phyloP scores from a whole-genome alignment of 2,329 filamentous ascomycete species.

The Aureobasidium sp. region DNA sequence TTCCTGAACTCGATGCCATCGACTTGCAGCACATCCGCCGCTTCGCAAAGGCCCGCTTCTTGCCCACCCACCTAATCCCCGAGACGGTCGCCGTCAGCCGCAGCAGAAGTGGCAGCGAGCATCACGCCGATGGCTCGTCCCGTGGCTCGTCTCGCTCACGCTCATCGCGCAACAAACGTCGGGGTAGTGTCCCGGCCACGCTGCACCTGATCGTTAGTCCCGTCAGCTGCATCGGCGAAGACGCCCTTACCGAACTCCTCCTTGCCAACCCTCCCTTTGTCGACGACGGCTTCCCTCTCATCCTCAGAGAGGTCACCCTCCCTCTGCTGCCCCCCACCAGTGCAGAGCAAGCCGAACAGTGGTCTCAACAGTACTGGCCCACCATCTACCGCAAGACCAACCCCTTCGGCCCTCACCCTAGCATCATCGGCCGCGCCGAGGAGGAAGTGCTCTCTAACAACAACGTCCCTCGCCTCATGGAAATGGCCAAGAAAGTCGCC shows the following conservation, averaged over 20 bases:
- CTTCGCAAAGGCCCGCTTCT: constrained; percentile 56
- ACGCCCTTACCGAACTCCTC: constrained; percentile 44
- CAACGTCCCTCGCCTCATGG: constrained; percentile 54
- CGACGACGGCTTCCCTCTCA: constrained; percentile 37
- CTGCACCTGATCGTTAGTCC: constrained; percentile 49
- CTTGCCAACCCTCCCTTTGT: constrained; percentile 34
- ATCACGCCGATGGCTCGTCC: constrained; percentile 9
- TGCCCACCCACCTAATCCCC: constrained; percentile 22
- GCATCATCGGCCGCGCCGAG: constrained; percentile 62
- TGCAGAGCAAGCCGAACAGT: constrained; percentile 64
- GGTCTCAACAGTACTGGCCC: constrained; percentile 75
- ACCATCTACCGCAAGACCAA: constrained; percentile 82
- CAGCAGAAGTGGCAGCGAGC: constrained; percentile 15
- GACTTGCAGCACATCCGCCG: constrained; percentile 59
- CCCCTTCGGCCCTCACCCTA: constrained; percentile 75
- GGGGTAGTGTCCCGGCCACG: constrained; percentile 23
- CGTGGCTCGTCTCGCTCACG: constrained; percentile 16
- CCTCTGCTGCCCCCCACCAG: constrained; percentile 70
- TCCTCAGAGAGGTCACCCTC: constrained; percentile 59
- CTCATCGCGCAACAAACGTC: constrained; percentile 16
- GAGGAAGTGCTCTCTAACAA: constrained; percentile 53
- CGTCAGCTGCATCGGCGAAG: constrained; percentile 44
- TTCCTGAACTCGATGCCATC: constrained; percentile 37
- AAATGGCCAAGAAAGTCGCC: constrained; percentile 59
- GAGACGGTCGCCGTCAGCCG: neutral